Base-by-base conservation (phyloP, 2,329 filamentous ascomycete species). In the Plectosphaerella cucumerina region DNA sequence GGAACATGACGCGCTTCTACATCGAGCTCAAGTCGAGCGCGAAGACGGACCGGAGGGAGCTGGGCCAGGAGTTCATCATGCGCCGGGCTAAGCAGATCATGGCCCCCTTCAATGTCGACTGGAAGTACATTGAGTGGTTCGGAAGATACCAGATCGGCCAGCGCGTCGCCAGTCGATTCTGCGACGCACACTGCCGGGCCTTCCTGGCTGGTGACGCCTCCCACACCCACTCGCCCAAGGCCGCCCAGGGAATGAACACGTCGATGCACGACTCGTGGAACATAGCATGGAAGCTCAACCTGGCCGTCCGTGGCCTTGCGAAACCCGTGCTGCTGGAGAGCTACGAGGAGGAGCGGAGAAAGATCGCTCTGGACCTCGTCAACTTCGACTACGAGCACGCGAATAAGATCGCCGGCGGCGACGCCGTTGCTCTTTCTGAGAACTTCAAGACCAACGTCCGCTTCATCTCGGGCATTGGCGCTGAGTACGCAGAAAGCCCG, bases 401-500 rank as follows among this genome's bases (percentile, higher is more conserved):
- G 44, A 79, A 78, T 58, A 74, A 79, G 59, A 79, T 82, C 58
- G 76, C 82, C 18, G 77, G 75, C 4, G 85, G 85, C 31, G 84
- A 89, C 55, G 75, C 80, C 14, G 74, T 75, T 45, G 82, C 81
- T 1, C 72, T 90, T 2, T 82, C 84, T 0, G 76, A 81, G 56
- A 89, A 89, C 65, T 89, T 90, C 63, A 74, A 79, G 44, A 82
- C 81, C 44, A 89, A 89, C 51, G 80, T 88, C 34, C 80, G 83
- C 9, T 90, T 90, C 68, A 90, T 89, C 57, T 87, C 85, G 0
- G 86, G 86, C 14, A 78, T 87, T 31, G 86, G 86, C 1, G 85
- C 84, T 3, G 81, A 82, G 62, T 82, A 82, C 58, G 67, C 67
- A 48, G 70, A 74, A 58, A 82, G 77, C 55, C 62, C 68, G 26